Conservation (phyloP, 2,329 filamentous ascomycete genomes). For the Cercospora sojina region DNA sequence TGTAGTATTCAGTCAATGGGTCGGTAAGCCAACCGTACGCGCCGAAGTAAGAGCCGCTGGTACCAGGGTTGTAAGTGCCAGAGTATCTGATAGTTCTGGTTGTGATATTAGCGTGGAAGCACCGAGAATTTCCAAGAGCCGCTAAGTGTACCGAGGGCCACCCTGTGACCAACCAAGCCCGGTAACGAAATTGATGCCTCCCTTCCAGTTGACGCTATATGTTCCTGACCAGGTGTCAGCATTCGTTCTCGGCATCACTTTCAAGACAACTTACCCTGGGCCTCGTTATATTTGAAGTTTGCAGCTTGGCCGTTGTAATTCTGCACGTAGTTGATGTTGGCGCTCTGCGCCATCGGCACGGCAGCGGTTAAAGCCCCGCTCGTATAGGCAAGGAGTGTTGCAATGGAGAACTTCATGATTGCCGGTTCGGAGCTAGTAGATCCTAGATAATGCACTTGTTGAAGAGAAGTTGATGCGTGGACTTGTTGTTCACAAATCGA, state of each 20-base stretch:
- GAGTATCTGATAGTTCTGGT: background rate
- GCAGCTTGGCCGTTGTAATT: background rate
- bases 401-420: background rate
- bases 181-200: background rate
- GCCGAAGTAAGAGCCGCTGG: background rate
- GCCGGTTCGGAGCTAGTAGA: background rate
- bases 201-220: background rate
- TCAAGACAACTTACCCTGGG: background rate
- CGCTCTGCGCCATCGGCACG: background rate
- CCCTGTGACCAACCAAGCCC: background rate
- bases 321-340: background rate
- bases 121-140: background rate
- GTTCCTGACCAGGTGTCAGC: background rate
- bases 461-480: background rate
- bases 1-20: background rate
- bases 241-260: background rate
- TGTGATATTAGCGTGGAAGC: background rate
- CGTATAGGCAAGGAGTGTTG: background rate
- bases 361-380: background rate
- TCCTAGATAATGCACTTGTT: background rate
- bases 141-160: background rate
- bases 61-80: background rate
- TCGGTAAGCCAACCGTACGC: background rate
- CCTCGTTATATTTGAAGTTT: background rate
- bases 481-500: background rate